Evolutionary conservation across 805 yeast species (phyloP).

Genomic region (Zygosaccharomyces bailii): DNA sequence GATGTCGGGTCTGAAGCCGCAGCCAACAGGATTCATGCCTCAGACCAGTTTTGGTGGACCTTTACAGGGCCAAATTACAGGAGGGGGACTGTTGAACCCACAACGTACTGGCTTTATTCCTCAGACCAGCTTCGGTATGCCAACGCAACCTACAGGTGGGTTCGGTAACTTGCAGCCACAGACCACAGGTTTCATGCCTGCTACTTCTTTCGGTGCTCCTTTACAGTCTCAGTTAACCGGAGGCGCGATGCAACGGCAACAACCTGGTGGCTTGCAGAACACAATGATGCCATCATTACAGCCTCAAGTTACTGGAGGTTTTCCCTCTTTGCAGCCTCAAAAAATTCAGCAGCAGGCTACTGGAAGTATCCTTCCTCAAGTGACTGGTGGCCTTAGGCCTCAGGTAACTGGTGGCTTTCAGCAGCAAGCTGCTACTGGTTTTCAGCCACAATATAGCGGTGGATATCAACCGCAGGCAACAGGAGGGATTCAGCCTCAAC

Average conservation of each 20-base stretch:
- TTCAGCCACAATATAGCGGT: slow-evolving; percentile 49
- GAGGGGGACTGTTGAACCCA: slow-evolving; percentile 20
- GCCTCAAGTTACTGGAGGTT: slow-evolving; percentile 50
- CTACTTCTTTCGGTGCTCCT: slow-evolving; percentile 38
- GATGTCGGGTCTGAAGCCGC: slow-evolving; percentile 35
- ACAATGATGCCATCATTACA: slow-evolving; percentile 35
- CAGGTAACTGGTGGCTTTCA: slow-evolving; percentile 35
- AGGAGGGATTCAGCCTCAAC: slow-evolving; percentile 46
- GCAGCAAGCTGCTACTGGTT: slow-evolving; percentile 31
- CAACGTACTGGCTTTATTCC: slow-evolving; percentile 28
- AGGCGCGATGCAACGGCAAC: slow-evolving; percentile 36
- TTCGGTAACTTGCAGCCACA: slow-evolving; percentile 39
- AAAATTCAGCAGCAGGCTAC: slow-evolving; percentile 7
- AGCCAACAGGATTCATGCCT: slow-evolving; percentile 40
- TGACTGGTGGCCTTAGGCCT: slow-evolving; percentile 10
- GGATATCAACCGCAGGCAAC: slow-evolving; percentile 38
- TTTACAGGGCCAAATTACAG: slow-evolving; percentile 23
- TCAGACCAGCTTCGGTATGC: slow-evolving; percentile 37
- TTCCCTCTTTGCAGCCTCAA: slow-evolving; percentile 4
- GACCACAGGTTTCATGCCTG: slow-evolving; percentile 42
- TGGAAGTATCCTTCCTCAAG: slow-evolving; percentile 13
- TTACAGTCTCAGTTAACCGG: slow-evolving; percentile 29
- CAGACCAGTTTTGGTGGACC: slow-evolving; percentile 36
- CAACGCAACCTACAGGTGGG: slow-evolving; percentile 38
- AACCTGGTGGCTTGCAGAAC: slow-evolving; percentile 41